Evolutionary conservation across 768 basidiomycete genomes (phyloP), one percentile per base, ranked within the genome.

Genomic region (Mycena capillaripes): DNA sequence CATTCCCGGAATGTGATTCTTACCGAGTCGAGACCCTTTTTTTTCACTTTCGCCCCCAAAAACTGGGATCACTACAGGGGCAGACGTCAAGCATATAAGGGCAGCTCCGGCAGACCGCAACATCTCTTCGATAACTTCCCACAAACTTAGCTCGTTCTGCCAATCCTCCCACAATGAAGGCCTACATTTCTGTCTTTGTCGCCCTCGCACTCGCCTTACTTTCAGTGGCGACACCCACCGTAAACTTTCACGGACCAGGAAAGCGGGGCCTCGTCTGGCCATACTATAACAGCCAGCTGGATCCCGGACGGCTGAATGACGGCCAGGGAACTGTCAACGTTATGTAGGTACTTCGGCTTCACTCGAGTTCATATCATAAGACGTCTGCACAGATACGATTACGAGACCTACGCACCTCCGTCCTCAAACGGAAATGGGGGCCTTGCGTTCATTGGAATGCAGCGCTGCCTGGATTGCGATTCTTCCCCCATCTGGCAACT

Each of bases 401-500:
- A 77, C 34, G 83, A 84, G 64, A 84, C 82, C 14, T 81, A 76
- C 40, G 46, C 73, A 14, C 83, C 82, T 9, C 75, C 78, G 4
- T 83, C 83, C 21, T 78, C 78, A 11, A 82, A 82, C 40, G 83
- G 83, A 4, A 76, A 75, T 8, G 82, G 84, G 4, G 83, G 84
- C 12, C 78, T 84, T 10, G 76, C 73, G 1, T 84, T 84, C 69
- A 81, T 84, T 7, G 83, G 83, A 8, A 84, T 79, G 83, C 83
- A 84, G 67, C 82, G 79, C 23, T 84, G 82, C 67, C 36, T 73
- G 14, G 82, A 84, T 52, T 84, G 83, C 12, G 56, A 12, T 63
- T 84, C 83, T 16, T 84, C 83, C 40, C 83, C 83, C 11, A 76
- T 84, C 16, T 69, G 68, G 9, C 58, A 78, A 29, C 80, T 84